Conservation (phyloP, 2,329 filamentous ascomycete species). For the Fusarium tjaetaba region DNA sequence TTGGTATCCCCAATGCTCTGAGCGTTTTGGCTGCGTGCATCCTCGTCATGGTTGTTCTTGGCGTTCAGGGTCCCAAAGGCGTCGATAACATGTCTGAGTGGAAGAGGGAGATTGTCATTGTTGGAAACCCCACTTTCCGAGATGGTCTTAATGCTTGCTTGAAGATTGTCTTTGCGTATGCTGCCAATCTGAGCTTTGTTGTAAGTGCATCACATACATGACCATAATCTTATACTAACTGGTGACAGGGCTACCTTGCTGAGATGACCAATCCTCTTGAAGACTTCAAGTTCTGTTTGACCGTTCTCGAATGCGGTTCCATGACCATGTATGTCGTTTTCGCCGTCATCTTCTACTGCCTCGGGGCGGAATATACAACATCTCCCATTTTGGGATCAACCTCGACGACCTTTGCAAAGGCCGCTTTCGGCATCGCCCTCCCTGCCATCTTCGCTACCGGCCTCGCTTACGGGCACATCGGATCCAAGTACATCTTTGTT, state of each 20-base stretch:
- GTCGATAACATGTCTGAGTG: slow-evolving; percentile 25
- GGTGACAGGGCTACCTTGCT: slow-evolving; percentile 25
- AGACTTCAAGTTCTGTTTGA: slow-evolving; percentile 39
- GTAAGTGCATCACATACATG: slow-evolving; percentile 1
- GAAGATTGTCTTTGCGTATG: slow-evolving; percentile 41
- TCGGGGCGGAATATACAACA: slow-evolving; percentile 35
- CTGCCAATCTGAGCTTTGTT: slow-evolving; percentile 39
- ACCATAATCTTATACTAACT: background rate
- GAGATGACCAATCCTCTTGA: slow-evolving; percentile 38
- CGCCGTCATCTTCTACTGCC: slow-evolving; percentile 38
- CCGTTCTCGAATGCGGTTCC: slow-evolving; percentile 28
- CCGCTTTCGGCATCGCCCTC: slow-evolving; percentile 38
- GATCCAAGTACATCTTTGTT: slow-evolving; percentile 42
- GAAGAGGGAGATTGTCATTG: slow-evolving; percentile 33
- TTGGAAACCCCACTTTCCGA: slow-evolving; percentile 33
- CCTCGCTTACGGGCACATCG: slow-evolving; percentile 40
- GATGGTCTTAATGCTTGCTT: slow-evolving; percentile 39
- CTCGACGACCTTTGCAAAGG: slow-evolving; percentile 25
- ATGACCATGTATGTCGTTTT: slow-evolving; percentile 38
- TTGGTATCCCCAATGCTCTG: slow-evolving; percentile 28
- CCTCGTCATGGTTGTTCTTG: slow-evolving; percentile 35
- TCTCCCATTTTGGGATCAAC: slow-evolving; percentile 40
- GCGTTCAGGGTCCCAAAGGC: slow-evolving; percentile 2
- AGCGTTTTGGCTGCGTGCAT: slow-evolving; percentile 28
- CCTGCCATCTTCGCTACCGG: slow-evolving; percentile 39